These are phyloP conservation scores for Xeromyces bisporus DNA, from an alignment of 495 filamentous ascomycete species.

Conservation along the genomic window DNA sequence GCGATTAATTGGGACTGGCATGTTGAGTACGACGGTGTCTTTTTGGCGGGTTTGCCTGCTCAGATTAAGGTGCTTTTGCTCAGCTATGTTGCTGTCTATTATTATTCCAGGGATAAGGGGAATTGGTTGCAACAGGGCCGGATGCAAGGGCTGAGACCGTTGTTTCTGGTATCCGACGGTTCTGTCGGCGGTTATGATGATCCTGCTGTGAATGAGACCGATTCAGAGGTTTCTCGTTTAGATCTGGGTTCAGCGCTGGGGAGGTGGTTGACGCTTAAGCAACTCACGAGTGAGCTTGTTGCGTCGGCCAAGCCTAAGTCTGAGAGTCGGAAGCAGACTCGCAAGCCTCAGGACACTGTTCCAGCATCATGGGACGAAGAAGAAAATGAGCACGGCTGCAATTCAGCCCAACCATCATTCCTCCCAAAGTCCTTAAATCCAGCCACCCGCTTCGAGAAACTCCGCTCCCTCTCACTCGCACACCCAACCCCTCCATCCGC, in stretches of 20 bases:
- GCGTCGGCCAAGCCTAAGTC: constrained; percentile 6
- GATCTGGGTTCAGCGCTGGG: constrained; percentile 50
- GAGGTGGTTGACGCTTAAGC: constrained; percentile 37
- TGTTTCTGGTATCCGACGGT: constrained; percentile 8
- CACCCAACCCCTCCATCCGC: constrained; percentile 22
- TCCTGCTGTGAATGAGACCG: constrained; percentile 8
- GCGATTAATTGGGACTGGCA: constrained; percentile 56
- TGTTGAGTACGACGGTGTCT: constrained; percentile 45
- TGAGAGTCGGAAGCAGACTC: background rate
- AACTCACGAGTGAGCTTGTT: constrained; percentile 38
- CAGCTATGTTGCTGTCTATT: constrained; percentile 43
- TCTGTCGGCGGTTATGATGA: constrained; percentile 5
- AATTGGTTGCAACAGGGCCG: constrained; percentile 4
- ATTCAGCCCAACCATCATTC: constrained; percentile 8
- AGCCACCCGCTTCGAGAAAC: constrained; percentile 23
- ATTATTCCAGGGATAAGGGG: constrained; percentile 18
- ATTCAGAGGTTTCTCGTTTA: constrained; percentile 39
- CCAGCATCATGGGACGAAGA: constrained; percentile 25
- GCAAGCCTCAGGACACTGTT: constrained; percentile 7
- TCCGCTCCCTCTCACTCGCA: constrained; percentile 36
- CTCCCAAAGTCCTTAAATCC: constrained; percentile 30
- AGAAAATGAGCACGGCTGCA: constrained; percentile 28
- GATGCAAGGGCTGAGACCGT: constrained; percentile 16
- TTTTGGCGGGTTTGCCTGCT: constrained; percentile 44
- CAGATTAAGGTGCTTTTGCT: constrained; percentile 45